These are phyloP conservation scores for Cercospora citrullina DNA, from an alignment of 2,329 filamentous ascomycete species.

Conservation along the genomic window DNA sequence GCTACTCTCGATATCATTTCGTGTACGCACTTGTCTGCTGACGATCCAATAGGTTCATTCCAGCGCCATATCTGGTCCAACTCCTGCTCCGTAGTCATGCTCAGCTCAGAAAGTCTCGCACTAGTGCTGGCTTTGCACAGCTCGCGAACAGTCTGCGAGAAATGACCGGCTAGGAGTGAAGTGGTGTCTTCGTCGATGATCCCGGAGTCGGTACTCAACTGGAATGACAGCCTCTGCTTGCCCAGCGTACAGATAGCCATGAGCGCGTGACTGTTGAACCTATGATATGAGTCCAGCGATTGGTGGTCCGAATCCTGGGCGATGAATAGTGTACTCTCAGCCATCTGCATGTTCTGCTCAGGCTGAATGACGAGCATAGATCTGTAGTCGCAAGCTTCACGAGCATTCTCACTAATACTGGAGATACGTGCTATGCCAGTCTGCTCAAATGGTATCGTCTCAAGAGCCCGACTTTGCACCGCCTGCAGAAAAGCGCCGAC, in stretches of 20 bases:
- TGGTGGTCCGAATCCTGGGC: neutral
- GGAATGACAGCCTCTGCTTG: neutral
- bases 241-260: conserved; percentile 15
- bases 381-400: conserved; percentile 55
- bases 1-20: conserved; percentile 4
- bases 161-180: conserved; percentile 9
- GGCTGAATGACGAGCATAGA: conserved; percentile 57
- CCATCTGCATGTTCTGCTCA: conserved; percentile 3
- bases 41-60: neutral
- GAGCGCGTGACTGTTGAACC: conserved; percentile 21
- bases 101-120: neutral
- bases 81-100: conserved; percentile 6
- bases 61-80: conserved; percentile 7
- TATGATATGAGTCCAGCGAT: neutral
- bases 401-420: conserved; percentile 1
- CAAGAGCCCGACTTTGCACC: conserved; percentile 16
- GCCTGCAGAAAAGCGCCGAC: neutral
- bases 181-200: conserved; percentile 6
- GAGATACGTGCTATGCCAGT: conserved; percentile 10
- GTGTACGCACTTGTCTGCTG: conserved; percentile 5
- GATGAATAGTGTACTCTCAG: conserved; percentile 6
- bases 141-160: conserved; percentile 10
- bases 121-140: conserved; percentile 2
- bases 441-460: conserved; percentile 22
- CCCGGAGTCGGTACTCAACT: conserved; percentile 10